Evolutionary conservation across 2,329 filamentous ascomycete species (phyloP).

Genomic region (Arthrobotrys megalospora): DNA sequence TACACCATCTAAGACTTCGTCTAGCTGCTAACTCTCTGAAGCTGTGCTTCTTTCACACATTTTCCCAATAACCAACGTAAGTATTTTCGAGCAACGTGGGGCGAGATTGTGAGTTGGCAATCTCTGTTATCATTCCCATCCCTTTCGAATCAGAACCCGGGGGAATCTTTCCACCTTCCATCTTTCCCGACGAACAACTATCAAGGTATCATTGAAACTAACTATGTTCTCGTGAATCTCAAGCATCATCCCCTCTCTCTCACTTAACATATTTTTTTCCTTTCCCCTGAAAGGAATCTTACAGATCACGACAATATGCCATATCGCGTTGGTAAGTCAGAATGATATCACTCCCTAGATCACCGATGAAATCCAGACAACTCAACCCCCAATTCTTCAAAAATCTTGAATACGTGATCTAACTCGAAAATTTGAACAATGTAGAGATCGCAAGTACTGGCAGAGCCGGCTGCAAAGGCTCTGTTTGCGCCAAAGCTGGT

Average conservation of each 20-base stretch:
- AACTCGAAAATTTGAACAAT: not conserved
- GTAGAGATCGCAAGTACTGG: conserved; percentile 38
- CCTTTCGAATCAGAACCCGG: conserved; percentile 9
- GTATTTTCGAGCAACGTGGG: conserved; percentile 22
- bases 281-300: not conserved
- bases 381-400: conserved; percentile 8
- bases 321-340: conserved; percentile 60
- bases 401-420: conserved; percentile 1
- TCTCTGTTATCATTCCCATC: conserved; percentile 35
- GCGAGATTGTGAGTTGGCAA: conserved; percentile 35
- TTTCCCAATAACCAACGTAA: conserved; percentile 20
- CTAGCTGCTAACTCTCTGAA: not conserved
- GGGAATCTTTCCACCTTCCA: not conserved
- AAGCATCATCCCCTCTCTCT: not conserved
- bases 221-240: conserved; percentile 4
- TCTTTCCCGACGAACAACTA: not conserved
- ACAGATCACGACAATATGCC: conserved; percentile 39
- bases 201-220: conserved; percentile 13
- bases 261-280: not conserved
- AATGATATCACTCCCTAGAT: conserved; percentile 51
- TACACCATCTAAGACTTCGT: not conserved
- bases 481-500: conserved; percentile 33
- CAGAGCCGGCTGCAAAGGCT: conserved; percentile 51
- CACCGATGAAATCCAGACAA: conserved; percentile 35
- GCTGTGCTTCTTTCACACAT: conserved; percentile 36